Evolutionary conservation across 257 asterid species (phyloP), one percentile per base, ranked within the genome.

Genomic region (Cinchona pubescens): DNA sequence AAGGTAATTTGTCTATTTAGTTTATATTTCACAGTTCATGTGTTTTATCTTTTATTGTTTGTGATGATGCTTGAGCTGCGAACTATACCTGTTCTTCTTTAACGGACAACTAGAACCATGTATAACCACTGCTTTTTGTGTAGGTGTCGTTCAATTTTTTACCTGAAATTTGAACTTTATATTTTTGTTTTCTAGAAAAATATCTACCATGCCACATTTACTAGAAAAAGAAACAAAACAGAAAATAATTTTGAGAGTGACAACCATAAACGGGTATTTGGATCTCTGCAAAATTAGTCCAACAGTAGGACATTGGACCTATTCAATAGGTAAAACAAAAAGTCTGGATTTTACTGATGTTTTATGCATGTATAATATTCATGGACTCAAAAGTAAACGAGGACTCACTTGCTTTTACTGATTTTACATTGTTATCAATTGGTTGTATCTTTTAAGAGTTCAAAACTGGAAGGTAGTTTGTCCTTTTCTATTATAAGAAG

Each of bases 1-100:
- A 94, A 94, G 97, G 98, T 94, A 83, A 79, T 66, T 27, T 45
- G 23, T 75, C 56, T 37, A 23, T 49, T 3, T 18, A 51, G 58
- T 58, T 8, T 59, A 53, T 48, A 46, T n/a, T 34, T 37, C 0
- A 43, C 23, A 16, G 18, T 38, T 63, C 32, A 40, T 43, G n/a
- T 35, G 27, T 38, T 45, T 21, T 62, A 14, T 48, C 15, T n/a
- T 72, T 19, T 40, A n/a, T 63, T 34, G 27, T 63, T 74, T 74
- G 72, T 48, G 8, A 1, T 72, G 56, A 56, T 7, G 0, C 32
- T 75, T n/a, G n/a, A n/a, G n/a, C n/a, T n/a, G n/a, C n/a, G n/a
- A n/a, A n/a, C n/a, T n/a, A n/a, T n/a, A n/a, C n/a, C n/a, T n/a
- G n/a, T n/a, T 13, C 38, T 42, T 30, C 40, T 56, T 53, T 23